These are phyloP conservation scores for Magnolia kwangsiensis DNA, from an alignment of 164 flowering plant genomes.

Conservation along the genomic window DNA sequence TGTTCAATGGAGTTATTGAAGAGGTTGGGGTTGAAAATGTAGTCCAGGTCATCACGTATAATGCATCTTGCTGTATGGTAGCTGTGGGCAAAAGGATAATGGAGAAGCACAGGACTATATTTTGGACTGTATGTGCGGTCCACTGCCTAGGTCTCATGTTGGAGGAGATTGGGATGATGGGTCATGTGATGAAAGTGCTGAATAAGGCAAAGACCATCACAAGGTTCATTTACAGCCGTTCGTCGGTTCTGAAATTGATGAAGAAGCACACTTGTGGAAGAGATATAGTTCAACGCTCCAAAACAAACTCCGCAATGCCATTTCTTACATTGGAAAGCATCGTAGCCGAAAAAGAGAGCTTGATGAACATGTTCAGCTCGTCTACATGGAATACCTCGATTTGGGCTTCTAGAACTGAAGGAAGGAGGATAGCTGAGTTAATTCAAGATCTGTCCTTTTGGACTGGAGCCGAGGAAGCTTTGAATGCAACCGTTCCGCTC, in stretches of 20 bases:
- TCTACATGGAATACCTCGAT: constrained; percentile 35
- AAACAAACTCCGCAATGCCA: constrained; percentile 25
- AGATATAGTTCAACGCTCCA: constrained; percentile 36
- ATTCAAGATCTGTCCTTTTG: constrained; percentile 42
- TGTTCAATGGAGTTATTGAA: constrained; percentile 41
- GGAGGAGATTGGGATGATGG: constrained; percentile 36
- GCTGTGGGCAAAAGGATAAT: constrained; percentile 40
- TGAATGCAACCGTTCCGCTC: constrained; percentile 50
- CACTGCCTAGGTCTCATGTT: constrained; percentile 59
- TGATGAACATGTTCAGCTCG: constrained; percentile 44
- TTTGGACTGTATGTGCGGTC: constrained; percentile 58
- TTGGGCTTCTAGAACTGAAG: constrained; percentile 37
- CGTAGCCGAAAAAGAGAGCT: constrained; percentile 27
- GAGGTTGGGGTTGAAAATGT: constrained; percentile 59
- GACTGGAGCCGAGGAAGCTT: constrained; percentile 32
- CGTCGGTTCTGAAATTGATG: constrained; percentile 29
- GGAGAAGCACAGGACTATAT: constrained; percentile 28
- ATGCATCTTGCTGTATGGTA: constrained; percentile 32
- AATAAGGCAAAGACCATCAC: constrained; percentile 44
- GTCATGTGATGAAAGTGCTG: constrained; percentile 16
- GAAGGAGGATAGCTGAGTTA: constrained; percentile 35
- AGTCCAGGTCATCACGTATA: constrained; percentile 49
- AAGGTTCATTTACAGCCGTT: constrained; percentile 39
- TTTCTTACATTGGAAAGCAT: constrained; percentile 51
- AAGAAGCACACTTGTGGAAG: constrained; percentile 21